A percentile compares a stretch with the other conserved stretches of the same genome.
phyloP scores from a whole-genome alignment of 2,329 filamentous ascomycete species.

The Scorias spongiosa region DNA sequence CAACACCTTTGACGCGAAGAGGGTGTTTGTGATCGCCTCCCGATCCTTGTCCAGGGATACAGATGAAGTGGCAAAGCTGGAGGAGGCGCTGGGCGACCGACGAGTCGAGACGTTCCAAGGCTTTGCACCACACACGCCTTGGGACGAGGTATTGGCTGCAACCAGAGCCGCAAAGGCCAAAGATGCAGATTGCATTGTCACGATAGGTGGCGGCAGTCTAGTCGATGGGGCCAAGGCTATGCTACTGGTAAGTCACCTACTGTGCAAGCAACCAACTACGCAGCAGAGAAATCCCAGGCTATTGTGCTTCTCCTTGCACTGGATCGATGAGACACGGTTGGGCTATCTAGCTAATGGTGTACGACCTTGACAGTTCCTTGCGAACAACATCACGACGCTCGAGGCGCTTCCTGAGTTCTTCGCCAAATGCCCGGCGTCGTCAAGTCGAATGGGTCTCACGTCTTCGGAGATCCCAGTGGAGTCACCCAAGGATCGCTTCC shows the following conservation, averaged over 20 bases:
- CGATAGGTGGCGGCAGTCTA: slow-evolving; percentile 40
- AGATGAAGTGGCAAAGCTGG: slow-evolving; percentile 27
- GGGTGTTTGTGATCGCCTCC: slow-evolving; percentile 38
- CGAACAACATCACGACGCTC: slow-evolving; percentile 5
- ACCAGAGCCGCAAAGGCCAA: slow-evolving; percentile 24
- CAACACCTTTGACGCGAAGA: slow-evolving; percentile 29
- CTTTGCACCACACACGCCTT: slow-evolving; percentile 40
- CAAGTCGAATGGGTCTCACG: too few relatives aligned
- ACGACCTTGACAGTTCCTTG: background rate
- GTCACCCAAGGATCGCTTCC: slow-evolving; percentile 6
- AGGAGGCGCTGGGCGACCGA: slow-evolving; percentile 23
- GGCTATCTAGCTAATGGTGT: too few relatives aligned
- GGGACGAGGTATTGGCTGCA: slow-evolving; percentile 37
- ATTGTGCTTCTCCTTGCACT: too few relatives aligned
- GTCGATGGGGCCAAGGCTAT: slow-evolving; percentile 42
- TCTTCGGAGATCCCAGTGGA: too few relatives aligned
- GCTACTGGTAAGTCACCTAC: slow-evolving; percentile 23
- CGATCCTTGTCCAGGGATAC: slow-evolving; percentile 34
- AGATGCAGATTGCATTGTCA: slow-evolving; percentile 36
- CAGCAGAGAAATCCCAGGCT: too few relatives aligned
- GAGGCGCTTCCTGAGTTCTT: background rate
- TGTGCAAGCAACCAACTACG: too few relatives aligned
- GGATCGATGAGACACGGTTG: too few relatives aligned
- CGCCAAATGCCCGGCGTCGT: too few relatives aligned
- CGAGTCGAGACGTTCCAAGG: slow-evolving; percentile 33